phyloP scores from a whole-genome alignment of 2,329 filamentous ascomycete genomes.

The Verticillium longisporum region DNA sequence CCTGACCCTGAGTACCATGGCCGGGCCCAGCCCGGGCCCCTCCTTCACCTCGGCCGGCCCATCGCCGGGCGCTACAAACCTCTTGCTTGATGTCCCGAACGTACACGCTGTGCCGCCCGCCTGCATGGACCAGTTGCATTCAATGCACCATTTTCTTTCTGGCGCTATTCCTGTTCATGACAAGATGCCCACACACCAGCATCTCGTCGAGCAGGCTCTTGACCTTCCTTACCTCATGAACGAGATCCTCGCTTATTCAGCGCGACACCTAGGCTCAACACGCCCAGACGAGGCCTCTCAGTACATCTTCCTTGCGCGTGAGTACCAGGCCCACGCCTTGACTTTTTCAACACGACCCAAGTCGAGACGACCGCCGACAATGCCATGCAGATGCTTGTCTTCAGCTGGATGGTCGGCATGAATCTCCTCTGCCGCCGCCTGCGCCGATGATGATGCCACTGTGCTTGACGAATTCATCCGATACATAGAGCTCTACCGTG shows the following conservation, averaged over 20 bases:
- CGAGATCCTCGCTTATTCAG: neutral
- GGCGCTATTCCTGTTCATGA: neutral
- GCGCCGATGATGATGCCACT: slow-evolving; percentile 29
- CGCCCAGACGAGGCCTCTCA: neutral
- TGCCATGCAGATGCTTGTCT: slow-evolving; percentile 1
- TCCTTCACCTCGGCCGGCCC: neutral
- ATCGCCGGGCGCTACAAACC: neutral
- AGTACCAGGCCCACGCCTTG: slow-evolving; percentile 15
- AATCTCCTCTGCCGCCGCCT: slow-evolving; percentile 14
- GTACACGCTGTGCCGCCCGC: neutral
- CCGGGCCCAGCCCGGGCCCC: neutral
- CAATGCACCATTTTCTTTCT: neutral
- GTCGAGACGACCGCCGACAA: neutral
- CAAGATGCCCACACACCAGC: neutral
- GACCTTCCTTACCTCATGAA: neutral
- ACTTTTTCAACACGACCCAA: slow-evolving; percentile 35
- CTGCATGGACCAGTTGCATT: neutral
- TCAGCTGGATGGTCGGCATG: slow-evolving; percentile 6
- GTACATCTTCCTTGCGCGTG: neutral
- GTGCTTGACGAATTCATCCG: slow-evolving; percentile 33
- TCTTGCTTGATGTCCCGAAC: neutral
- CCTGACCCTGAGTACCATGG: neutral
- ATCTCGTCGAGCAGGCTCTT: neutral
- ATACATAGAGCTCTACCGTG: slow-evolving; percentile 34
- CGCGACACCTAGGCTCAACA: neutral